Percentiles rank a stretch among this genome's conserved stretches.
Evolutionary conservation across 148 eudicot species (phyloP).

Genomic region (Camellia granthamiana): DNA sequence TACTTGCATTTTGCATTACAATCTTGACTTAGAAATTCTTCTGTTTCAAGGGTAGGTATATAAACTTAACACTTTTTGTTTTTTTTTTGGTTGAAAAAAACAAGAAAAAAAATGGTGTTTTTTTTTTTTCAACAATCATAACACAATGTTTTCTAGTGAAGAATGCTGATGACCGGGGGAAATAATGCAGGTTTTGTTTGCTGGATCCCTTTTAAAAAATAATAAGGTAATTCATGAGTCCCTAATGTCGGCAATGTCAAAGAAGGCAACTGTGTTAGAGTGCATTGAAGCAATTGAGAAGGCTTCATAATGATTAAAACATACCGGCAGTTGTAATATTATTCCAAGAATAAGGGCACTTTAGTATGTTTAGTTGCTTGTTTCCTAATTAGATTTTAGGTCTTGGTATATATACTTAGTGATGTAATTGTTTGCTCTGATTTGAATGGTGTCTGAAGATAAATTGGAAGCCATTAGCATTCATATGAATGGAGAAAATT

Average conservation of each 20-base stretch:
- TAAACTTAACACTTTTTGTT: background rate
- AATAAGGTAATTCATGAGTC: conserved; percentile 74
- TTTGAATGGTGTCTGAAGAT: too few species aligned
- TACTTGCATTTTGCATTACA: background rate
- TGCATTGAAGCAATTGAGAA: conserved; percentile 87
- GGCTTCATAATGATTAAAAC: conserved; percentile 26
- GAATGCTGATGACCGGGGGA: conserved; percentile 1
- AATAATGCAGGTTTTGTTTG: conserved; percentile 65
- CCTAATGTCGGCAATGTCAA: conserved; percentile 75
- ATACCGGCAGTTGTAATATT: too few species aligned
- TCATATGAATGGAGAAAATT: too few species aligned
- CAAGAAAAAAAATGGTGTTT: too few species aligned
- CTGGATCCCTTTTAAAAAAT: conserved; percentile 76
- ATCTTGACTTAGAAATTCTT: background rate
- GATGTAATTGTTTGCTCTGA: too few species aligned
- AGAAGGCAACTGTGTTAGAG: conserved; percentile 70
- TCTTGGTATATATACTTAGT: too few species aligned
- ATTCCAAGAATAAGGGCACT: too few species aligned
- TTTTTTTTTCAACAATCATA: background rate
- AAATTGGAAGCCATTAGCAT: too few species aligned
- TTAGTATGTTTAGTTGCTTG: too few species aligned
- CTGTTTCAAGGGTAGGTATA: background rate
- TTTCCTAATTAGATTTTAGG: too few species aligned
- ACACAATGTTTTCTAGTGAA: background rate
- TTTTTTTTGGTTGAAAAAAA: background rate